Percentiles rank a stretch among this genome's conserved stretches.
Evolutionary conservation across 768 basidiomycete species (phyloP).

Genomic region (Udeniomyces megalosporus): DNA sequence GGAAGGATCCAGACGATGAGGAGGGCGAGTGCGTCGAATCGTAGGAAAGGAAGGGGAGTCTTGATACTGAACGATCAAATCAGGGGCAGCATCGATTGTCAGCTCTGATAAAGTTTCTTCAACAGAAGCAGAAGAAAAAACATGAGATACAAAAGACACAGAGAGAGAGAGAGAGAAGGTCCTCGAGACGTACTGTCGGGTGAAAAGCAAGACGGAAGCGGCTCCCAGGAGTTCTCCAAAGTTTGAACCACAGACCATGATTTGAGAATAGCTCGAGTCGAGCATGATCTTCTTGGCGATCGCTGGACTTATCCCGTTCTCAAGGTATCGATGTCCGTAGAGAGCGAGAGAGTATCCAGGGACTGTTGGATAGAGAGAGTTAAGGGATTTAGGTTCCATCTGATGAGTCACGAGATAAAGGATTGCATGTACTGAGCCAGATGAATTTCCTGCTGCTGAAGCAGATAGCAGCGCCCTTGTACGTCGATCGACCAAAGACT

Average conservation of each 20-base stretch:
- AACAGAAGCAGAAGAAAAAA: neutral
- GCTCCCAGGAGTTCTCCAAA: slow-evolving; percentile 24
- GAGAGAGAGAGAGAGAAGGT: too few species aligned
- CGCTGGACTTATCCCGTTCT: slow-evolving; percentile 21
- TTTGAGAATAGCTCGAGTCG: slow-evolving; percentile 23
- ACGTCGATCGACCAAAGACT: neutral
- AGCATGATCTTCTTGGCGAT: slow-evolving; percentile 23
- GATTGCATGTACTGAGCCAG: slow-evolving; percentile 16
- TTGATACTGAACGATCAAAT: too few species aligned
- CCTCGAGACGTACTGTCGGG: neutral
- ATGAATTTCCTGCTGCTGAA: slow-evolving; percentile 13
- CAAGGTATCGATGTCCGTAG: slow-evolving; percentile 23
- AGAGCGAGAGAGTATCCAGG: slow-evolving; percentile 18
- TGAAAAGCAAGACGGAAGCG: slow-evolving; percentile 19
- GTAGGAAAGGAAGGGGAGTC: neutral
- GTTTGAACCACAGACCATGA: slow-evolving; percentile 26
- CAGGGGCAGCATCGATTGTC: neutral
- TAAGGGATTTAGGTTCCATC: neutral
- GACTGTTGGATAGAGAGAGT: neutral
- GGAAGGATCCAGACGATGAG: slow-evolving; percentile 25
- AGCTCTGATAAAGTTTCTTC: neutral
- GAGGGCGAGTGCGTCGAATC: slow-evolving; percentile 21
- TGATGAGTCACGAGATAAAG: neutral
- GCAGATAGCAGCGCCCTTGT: slow-evolving; percentile 15
- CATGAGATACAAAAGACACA: neutral